Evolutionary conservation across 139 green algal genomes (phyloP).

Genomic region (Pedinophyceae sp.): DNA sequence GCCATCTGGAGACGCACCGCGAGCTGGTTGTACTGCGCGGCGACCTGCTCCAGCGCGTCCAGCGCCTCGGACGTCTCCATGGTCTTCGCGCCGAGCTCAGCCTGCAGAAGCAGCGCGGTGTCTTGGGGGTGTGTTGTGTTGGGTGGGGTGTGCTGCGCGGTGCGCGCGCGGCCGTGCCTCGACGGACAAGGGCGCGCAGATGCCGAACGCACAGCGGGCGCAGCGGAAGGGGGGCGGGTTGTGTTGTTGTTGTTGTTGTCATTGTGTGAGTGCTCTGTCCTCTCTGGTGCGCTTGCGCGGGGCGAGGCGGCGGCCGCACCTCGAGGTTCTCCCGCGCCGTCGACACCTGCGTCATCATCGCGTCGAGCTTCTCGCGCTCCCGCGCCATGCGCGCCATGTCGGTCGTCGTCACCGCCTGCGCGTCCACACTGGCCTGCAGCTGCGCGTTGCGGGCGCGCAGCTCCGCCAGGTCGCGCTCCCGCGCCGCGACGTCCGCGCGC

Average conservation of each 20-base stretch:
- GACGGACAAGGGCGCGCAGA: neutral
- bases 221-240: neutral
- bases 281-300: slow-evolving; percentile 2
- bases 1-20: slow-evolving; percentile 59
- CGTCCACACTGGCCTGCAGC: slow-evolving; percentile 37
- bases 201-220: neutral
- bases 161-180: neutral
- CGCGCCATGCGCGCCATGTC: slow-evolving; percentile 25
- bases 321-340: slow-evolving; percentile 2
- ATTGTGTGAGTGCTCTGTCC: slow-evolving; percentile 1
- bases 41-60: slow-evolving; percentile 26
- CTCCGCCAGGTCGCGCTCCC: neutral
- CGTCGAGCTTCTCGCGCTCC: slow-evolving; percentile 46
- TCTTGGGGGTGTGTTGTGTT: neutral
- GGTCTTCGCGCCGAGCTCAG: slow-evolving; percentile 11
- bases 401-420: slow-evolving; percentile 36
- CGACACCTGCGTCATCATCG: neutral
- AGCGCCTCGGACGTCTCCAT: slow-evolving; percentile 21
- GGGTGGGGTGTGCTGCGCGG: neutral
- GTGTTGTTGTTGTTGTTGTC: neutral
- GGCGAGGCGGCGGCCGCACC: too few species aligned
- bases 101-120: too few species aligned
- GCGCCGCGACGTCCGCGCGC: neutral
- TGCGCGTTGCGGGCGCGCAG: slow-evolving; percentile 26
- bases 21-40: slow-evolving; percentile 43